These are phyloP conservation scores for Agarophyton chilense DNA, from an alignment of 23 red algal genomes.

Conservation along the genomic window DNA sequence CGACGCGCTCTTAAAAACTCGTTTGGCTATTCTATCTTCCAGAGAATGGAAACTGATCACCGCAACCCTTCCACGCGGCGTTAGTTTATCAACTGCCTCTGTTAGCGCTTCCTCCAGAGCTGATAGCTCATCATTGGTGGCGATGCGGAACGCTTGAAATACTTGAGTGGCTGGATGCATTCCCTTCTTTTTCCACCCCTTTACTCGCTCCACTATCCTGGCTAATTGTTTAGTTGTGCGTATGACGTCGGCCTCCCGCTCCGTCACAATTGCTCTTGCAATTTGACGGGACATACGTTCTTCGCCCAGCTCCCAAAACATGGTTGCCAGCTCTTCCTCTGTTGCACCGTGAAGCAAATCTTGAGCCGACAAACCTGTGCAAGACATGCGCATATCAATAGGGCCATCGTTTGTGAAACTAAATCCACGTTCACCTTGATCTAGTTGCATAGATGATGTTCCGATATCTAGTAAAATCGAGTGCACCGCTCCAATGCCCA, in stretches of 20 bases:
- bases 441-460: constrained; percentile 95
- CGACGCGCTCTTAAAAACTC: constrained; percentile 47
- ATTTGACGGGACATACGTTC: constrained; percentile 65
- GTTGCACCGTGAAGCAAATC: constrained; percentile 78
- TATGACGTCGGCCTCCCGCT: constrained; percentile 6
- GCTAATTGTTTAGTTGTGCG: constrained; percentile 66
- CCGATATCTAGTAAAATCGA: constrained; percentile 88
- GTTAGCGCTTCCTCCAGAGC: constrained; percentile 59
- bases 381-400: constrained; percentile 95
- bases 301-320: constrained; percentile 88
- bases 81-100: constrained; percentile 5
- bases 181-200: constrained; percentile 46
- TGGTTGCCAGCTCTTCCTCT: constrained; percentile 61
- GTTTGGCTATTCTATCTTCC: constrained; percentile 97
- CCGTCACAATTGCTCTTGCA: constrained; percentile 64
- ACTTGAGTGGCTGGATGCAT: constrained; percentile 93
- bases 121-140: constrained; percentile 88
- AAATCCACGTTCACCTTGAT: constrained; percentile 75
- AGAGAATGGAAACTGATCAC: constrained; percentile 91
- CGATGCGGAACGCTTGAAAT: constrained; percentile 96
- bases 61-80: constrained; percentile 60
- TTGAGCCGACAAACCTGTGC: constrained; percentile 50
- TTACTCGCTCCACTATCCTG: constrained; percentile 36
- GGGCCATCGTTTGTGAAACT: constrained; percentile 87
- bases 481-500: constrained; percentile 27